Conservation (phyloP, 1,139 yeast species). For the Yamadazyma dushanensis region DNA sequence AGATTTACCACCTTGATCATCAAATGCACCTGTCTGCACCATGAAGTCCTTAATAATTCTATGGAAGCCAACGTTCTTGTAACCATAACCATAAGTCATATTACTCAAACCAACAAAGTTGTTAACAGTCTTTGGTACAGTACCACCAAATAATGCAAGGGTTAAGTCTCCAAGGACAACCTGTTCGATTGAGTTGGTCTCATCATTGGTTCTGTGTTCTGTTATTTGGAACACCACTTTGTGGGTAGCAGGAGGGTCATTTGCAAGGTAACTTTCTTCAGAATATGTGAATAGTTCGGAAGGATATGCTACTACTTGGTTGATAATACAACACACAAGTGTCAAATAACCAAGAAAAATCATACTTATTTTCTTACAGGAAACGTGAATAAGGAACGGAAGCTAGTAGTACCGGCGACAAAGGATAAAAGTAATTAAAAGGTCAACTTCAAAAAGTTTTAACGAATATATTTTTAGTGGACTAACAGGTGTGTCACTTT, state of each 20-base stretch:
- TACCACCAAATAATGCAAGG: conserved; percentile 28
- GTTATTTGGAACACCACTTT: conserved; percentile 24
- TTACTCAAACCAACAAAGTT: conserved; percentile 37
- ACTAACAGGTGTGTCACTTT: no score
- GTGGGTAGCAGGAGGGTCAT: conserved; percentile 31
- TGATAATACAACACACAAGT: background rate
- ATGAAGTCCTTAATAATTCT: conserved; percentile 38
- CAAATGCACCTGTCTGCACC: conserved; percentile 43
- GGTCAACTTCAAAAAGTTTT: no score
- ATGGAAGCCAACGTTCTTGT: conserved; percentile 32
- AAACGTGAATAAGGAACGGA: background rate
- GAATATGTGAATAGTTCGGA: conserved; percentile 8
- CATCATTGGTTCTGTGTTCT: conserved; percentile 11
- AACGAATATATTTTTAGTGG: no score
- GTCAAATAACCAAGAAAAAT: background rate
- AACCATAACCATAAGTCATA: conserved; percentile 37
- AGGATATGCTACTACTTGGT: conserved; percentile 4
- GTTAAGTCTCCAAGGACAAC: conserved; percentile 20
- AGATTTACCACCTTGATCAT: conserved; percentile 33
- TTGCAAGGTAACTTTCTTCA: conserved; percentile 16
- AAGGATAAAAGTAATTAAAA: no score
- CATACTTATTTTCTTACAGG: background rate
- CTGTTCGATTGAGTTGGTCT: conserved; percentile 12
- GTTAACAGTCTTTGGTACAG: conserved; percentile 39
- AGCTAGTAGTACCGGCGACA: no score